These are phyloP conservation scores for Ophiostoma tasmaniense DNA, from an alignment of 2,329 filamentous ascomycete species.

Conservation along the genomic window DNA sequence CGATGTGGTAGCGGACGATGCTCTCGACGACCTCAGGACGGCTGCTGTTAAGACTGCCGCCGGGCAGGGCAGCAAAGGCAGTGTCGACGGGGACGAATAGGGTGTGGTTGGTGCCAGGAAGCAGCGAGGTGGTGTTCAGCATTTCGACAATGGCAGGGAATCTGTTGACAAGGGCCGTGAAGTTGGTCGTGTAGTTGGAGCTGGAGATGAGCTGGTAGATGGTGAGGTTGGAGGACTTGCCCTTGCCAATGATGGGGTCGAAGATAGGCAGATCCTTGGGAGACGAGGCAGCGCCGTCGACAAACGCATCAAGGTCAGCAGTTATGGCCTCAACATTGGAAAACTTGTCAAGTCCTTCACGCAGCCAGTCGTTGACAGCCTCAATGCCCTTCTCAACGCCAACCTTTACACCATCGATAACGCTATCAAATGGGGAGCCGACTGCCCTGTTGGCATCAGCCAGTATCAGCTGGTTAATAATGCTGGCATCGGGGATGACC, in stretches of 20 bases:
- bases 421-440: background rate
- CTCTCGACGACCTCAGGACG: slow-evolving; percentile 61
- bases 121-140: slow-evolving; percentile 59
- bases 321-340: background rate
- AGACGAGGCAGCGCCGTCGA: background rate
- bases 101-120: slow-evolving; percentile 54
- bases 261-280: slow-evolving; percentile 6
- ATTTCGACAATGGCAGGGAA: slow-evolving; percentile 62
- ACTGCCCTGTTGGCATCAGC: slow-evolving; percentile 12
- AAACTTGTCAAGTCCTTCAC: slow-evolving; percentile 10
- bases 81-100: slow-evolving; percentile 71
- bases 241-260: background rate
- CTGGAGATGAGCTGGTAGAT: slow-evolving; percentile 72
- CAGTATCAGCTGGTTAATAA: slow-evolving; percentile 20
- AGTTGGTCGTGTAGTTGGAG: slow-evolving; percentile 67
- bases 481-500: slow-evolving; percentile 20
- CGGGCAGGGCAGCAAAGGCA: slow-evolving; percentile 56
- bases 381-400: slow-evolving; percentile 13
- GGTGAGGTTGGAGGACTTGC: slow-evolving; percentile 53
- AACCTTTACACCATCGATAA: slow-evolving; percentile 10
- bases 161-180: slow-evolving; percentile 66
- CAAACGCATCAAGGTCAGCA: background rate
- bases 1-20: slow-evolving; percentile 67
- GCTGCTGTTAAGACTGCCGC: slow-evolving; percentile 44
- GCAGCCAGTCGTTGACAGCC: slow-evolving; percentile 16